phyloP scores from a whole-genome alignment of 78 protist species.

The Polysphondylium violaceum region DNA sequence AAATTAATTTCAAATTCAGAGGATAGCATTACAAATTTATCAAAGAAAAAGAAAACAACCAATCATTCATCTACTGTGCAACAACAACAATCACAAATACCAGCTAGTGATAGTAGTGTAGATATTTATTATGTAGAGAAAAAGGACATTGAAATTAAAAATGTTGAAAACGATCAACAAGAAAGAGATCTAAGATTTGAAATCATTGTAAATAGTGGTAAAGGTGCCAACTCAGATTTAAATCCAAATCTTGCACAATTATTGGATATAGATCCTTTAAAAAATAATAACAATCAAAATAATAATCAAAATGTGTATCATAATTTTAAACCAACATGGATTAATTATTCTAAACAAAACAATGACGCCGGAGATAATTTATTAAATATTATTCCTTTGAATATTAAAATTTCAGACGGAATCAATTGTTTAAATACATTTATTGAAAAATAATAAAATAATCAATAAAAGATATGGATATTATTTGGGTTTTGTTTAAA shows the following conservation, averaged over 20 bases:
- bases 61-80: too few relatives aligned
- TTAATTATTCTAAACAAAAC: background rate
- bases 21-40: too few relatives aligned
- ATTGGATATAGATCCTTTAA: constrained; percentile 43
- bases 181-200: constrained; percentile 21
- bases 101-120: too few relatives aligned
- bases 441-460: constrained; percentile 5
- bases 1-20: too few relatives aligned
- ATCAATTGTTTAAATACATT: background rate
- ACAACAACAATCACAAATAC: too few relatives aligned
- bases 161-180: too few relatives aligned
- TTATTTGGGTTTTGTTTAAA: too few relatives aligned
- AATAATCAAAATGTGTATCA: constrained; percentile 7
- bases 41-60: too few relatives aligned
- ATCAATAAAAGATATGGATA: background rate
- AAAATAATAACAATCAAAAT: background rate
- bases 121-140: too few relatives aligned
- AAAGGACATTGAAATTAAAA: too few relatives aligned
- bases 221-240: background rate
- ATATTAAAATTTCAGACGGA: constrained; percentile 13
- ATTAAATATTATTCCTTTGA: background rate
- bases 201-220: constrained; percentile 19
- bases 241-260: background rate
- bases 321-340: constrained; percentile 25
- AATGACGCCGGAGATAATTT: background rate